A percentile compares a stretch with the other conserved stretches of the same genome.
Conservation (phyloP, 768 basidiomycete genomes). For the Termitomyces sp. region DNA sequence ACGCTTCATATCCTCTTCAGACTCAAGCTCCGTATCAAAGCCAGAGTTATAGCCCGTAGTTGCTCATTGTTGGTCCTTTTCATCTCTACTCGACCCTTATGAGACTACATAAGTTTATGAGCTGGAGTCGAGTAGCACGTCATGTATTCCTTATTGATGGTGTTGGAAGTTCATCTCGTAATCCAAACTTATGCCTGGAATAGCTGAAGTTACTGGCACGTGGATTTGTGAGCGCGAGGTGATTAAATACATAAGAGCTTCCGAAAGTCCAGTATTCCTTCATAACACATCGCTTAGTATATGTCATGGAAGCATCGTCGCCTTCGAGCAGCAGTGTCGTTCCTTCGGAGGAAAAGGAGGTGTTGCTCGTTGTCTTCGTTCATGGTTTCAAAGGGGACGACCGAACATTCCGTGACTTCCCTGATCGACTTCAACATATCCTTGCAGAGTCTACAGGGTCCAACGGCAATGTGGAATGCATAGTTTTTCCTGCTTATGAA, state of each 20-base stretch:
- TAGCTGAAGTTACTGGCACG: neutral
- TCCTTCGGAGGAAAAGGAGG: slow-evolving; percentile 24
- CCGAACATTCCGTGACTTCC: slow-evolving; percentile 73
- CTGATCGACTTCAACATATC: slow-evolving; percentile 71
- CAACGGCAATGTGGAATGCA: slow-evolving; percentile 56
- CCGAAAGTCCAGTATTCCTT: neutral
- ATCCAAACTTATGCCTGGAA: too few species aligned
- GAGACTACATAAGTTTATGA: too few species aligned
- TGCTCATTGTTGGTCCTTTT: neutral
- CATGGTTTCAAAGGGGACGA: slow-evolving; percentile 70
- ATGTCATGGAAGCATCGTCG: neutral
- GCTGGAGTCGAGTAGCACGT: neutral
- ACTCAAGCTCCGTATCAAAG: slow-evolving; percentile 54
- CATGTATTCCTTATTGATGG: neutral
- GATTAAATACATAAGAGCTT: neutral
- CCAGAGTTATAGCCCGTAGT: slow-evolving; percentile 31
- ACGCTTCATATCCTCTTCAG: slow-evolving; percentile 34
- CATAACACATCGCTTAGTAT: neutral
- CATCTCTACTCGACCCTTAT: too few species aligned
- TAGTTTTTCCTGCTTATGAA: slow-evolving; percentile 90
- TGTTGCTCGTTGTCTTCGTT: slow-evolving; percentile 68
- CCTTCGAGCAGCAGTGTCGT: neutral
- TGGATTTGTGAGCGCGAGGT: neutral
- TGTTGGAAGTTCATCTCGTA: neutral
- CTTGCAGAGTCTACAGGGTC: slow-evolving; percentile 55